Evolutionary conservation across 805 yeast genomes (phyloP), one percentile per base, ranked within the genome.

Genomic region (Myxozyma lipomycoides): DNA sequence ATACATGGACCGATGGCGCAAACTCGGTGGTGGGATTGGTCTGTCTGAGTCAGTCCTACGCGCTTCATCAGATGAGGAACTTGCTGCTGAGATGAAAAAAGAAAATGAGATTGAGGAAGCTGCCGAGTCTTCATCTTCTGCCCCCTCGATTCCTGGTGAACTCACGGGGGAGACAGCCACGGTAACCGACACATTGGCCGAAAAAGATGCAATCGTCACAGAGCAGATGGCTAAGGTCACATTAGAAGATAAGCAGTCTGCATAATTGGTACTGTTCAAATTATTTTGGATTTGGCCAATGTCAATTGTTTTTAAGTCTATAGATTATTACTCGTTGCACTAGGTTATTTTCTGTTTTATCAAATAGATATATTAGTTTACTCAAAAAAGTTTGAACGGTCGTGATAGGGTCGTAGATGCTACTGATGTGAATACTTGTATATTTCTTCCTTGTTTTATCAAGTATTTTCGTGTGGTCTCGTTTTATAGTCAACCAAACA

Each of bases 41-140:
- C 75, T 88, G 55, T 82, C 91, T 63, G 98, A 91, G 66, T 72
- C 72, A 46, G 96, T 86, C 63, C 73, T 91, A 55, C 78, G 97
- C 67, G 79, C 76, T n/a, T 37, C 36, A 22, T 32, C 43, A 17
- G 58, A 55, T n/a, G 49, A 43, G 32, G 44, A 55, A 35, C 22
- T 56, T 30, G 39, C 40, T 24, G 48, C 37, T 3, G 58, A 55
- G 34, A 25, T 53, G n/a, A 30, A 12, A 22, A 37, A 25, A 28
- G 25, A 41, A 19, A 39, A 52, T 25, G 22, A 42, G 15, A 41
- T 50, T 18, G 53, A 49, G 36, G 21, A 26, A 10, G 38, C 28
- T 1, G 51, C 55, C 24, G 34, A 15, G 2, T 21, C 48, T 19
- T 12, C n/a, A 21, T 30, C 41, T n/a, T 15, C 41, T 15, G 28